A percentile compares a stretch with the other conserved stretches of the same genome.
Conservation (phyloP, 805 yeast genomes). For the Wickerhamomyces chambardii region DNA sequence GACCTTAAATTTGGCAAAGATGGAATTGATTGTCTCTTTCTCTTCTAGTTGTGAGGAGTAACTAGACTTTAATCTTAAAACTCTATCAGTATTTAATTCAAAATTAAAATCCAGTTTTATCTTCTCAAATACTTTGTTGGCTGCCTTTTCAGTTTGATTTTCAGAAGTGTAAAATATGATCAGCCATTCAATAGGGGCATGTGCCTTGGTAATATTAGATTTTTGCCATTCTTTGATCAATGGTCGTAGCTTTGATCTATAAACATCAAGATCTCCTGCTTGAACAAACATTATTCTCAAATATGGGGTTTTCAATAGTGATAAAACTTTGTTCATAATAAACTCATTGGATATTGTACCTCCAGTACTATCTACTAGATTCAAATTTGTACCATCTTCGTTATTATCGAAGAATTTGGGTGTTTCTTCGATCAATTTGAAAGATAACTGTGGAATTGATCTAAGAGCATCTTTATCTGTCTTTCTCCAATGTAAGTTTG, state of each 20-base stretch:
- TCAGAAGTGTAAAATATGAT: constrained; percentile 43
- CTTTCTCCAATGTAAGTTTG: constrained; percentile 64
- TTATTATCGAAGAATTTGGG: constrained; percentile 24
- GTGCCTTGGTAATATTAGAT: constrained; percentile 24
- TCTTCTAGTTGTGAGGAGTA: constrained; percentile 22
- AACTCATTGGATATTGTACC: constrained; percentile 1
- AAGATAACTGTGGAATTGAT: constrained; percentile 51
- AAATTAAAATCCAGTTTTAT: constrained; percentile 39
- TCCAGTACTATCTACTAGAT: background rate
- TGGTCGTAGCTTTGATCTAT: constrained; percentile 75
- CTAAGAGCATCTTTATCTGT: constrained; percentile 42
- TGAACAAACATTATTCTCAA: constrained; percentile 62
- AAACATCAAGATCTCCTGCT: constrained; percentile 61
- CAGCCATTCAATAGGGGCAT: constrained; percentile 50
- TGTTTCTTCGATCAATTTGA: constrained; percentile 48
- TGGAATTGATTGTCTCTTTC: constrained; percentile 40
- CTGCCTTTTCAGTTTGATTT: constrained; percentile 28
- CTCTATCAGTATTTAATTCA: constrained; percentile 19
- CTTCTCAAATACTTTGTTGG: constrained; percentile 44
- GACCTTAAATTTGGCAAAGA: constrained; percentile 35
- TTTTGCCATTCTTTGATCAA: constrained; percentile 75
- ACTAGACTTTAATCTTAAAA: constrained; percentile 24
- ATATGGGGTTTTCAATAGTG: constrained; percentile 31
- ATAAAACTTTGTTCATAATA: background rate
- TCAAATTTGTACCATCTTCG: background rate